These are phyloP conservation scores for Plasmopara viticola DNA, from an alignment of 352 stramenopile genomes.

Conservation along the genomic window DNA sequence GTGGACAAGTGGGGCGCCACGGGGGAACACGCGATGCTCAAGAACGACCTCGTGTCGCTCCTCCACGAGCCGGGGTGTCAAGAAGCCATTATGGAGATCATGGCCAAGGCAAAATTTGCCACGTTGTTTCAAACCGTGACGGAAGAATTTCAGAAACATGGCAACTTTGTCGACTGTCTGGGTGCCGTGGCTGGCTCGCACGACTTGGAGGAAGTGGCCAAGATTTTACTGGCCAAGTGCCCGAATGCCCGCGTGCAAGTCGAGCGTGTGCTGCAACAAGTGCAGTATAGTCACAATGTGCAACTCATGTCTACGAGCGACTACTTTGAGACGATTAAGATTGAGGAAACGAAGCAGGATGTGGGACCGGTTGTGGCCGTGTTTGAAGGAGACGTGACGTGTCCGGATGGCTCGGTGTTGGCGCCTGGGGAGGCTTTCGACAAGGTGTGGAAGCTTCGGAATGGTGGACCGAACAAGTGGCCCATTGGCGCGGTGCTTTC, in stretches of 20 bases:
- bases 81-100: slow-evolving; percentile 67
- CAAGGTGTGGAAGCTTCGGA: slow-evolving; percentile 86
- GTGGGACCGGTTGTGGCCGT: slow-evolving; percentile 58
- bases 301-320: slow-evolving; percentile 67
- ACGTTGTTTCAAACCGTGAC: slow-evolving; percentile 58
- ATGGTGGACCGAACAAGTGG: slow-evolving; percentile 72
- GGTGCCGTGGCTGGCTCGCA: slow-evolving; percentile 38
- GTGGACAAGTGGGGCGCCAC: slow-evolving; percentile 65
- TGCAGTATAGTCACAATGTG: slow-evolving; percentile 61
- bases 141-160: slow-evolving; percentile 50
- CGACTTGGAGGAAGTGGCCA: slow-evolving; percentile 64
- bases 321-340: slow-evolving; percentile 63
- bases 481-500: slow-evolving; percentile 58
- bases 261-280: slow-evolving; percentile 63
- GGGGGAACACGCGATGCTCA: slow-evolving; percentile 49
- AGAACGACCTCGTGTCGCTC: slow-evolving; percentile 65
- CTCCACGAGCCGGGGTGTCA: slow-evolving; percentile 72
- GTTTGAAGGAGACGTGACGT: slow-evolving; percentile 86
- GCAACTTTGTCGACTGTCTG: slow-evolving; percentile 48
- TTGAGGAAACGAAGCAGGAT: slow-evolving; percentile 67
- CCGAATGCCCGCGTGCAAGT: slow-evolving; percentile 64
- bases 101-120: slow-evolving; percentile 59
- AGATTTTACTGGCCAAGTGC: slow-evolving; percentile 71
- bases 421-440: slow-evolving; percentile 60
- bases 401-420: slow-evolving; percentile 76